phyloP scores from a whole-genome alignment of 2,329 filamentous ascomycete genomes.

The Alternaria panax region DNA sequence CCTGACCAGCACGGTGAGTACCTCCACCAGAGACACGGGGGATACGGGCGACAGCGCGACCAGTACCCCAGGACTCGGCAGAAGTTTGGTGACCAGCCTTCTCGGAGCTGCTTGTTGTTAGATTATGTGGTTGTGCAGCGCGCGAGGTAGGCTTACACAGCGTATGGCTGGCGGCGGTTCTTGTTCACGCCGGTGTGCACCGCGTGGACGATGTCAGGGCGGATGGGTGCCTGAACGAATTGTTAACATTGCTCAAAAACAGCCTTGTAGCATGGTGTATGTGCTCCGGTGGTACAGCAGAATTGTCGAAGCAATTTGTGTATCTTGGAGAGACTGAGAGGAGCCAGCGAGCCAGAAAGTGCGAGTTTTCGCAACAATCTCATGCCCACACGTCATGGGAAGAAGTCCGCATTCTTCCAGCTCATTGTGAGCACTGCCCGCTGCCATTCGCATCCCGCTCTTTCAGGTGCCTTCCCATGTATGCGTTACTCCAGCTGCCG shows the following conservation, averaged over 20 bases:
- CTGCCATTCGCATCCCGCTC: not conserved
- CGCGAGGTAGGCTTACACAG: constrained; percentile 70
- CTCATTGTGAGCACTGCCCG: not conserved
- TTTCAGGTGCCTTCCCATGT: constrained; percentile 8
- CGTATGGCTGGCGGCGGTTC: constrained; percentile 99
- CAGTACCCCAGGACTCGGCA: constrained; percentile 99
- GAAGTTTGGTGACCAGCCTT: constrained; percentile 99
- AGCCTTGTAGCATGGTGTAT: not conserved
- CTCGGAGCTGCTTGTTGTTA: constrained; percentile 64
- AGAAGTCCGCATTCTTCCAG: constrained; percentile 5
- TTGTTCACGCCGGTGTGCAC: constrained; percentile 99
- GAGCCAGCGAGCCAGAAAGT: not conserved
- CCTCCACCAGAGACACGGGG: constrained; percentile 99
- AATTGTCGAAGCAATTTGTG: not conserved
- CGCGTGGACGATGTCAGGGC: constrained; percentile 98
- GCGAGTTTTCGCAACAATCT: constrained; percentile 9
- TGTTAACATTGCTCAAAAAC: constrained; percentile 16
- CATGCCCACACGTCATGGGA: not conserved
- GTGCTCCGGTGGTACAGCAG: not conserved
- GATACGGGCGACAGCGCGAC: constrained; percentile 98
- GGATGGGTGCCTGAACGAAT: constrained; percentile 74
- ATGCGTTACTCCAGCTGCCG: constrained; percentile 20
- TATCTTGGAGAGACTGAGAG: constrained; percentile 5
- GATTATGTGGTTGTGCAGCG: constrained; percentile 12
- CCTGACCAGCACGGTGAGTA: constrained; percentile 99